Evolutionary conservation across 1,284 basidiomycete species (phyloP).

Genomic region (Pterulicium gracile): DNA sequence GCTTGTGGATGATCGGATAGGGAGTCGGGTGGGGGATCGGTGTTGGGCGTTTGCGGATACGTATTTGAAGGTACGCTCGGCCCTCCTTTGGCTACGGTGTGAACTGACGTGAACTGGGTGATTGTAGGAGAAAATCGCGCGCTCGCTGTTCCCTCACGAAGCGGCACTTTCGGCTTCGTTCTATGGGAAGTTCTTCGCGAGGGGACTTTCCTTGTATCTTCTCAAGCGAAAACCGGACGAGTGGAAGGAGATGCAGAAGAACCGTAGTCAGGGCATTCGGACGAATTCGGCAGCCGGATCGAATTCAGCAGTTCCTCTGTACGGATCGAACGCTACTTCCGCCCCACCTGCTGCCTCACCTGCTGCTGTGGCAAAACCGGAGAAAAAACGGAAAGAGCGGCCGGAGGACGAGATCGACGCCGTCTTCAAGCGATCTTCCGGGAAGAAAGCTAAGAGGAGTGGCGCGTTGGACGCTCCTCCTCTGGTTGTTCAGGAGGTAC

Average conservation of each 20-base stretch:
- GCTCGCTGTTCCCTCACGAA: conserved; percentile 64
- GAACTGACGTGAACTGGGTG: conserved; percentile 1
- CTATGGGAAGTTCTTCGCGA: conserved; percentile 81
- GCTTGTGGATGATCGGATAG: conserved; percentile 80
- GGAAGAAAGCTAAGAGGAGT: background rate
- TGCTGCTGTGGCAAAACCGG: background rate
- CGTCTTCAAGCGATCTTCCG: conserved; percentile 4
- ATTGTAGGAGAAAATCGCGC: conserved; percentile 81
- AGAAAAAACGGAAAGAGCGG: conserved; percentile 4
- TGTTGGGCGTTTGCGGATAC: conserved; percentile 84
- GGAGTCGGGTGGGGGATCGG: conserved; percentile 79
- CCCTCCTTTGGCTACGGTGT: conserved; percentile 5
- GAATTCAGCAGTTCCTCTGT: background rate
- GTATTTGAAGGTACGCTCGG: conserved; percentile 64
- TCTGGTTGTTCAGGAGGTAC: no score
- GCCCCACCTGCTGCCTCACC: background rate
- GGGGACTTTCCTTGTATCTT: conserved; percentile 70
- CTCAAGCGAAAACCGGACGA: conserved; percentile 71
- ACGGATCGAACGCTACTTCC: background rate
- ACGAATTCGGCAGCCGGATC: background rate
- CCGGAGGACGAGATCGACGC: conserved; percentile 9
- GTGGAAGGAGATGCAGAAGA: conserved; percentile 59
- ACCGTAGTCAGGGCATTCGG: conserved; percentile 10
- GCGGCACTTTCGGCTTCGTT: conserved; percentile 61
- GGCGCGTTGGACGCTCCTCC: background rate